Evolutionary conservation across 169 alveolate species (phyloP).

Genomic region (Prorocentrum cordatum): DNA sequence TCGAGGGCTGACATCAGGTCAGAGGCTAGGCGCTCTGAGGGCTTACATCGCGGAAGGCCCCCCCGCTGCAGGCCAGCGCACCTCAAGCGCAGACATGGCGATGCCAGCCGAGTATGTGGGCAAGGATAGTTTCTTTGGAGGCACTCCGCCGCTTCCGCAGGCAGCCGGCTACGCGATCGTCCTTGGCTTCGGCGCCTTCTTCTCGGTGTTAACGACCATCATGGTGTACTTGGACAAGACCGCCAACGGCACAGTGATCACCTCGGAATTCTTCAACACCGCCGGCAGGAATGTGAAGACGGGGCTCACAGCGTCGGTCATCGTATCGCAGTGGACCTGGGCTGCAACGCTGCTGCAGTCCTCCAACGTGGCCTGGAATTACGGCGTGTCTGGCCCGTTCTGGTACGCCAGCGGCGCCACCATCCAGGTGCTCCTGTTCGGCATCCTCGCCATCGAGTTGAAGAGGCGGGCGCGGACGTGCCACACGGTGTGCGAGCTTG

Average conservation of each 20-base stretch:
- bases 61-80: too few relatives aligned
- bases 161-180: constrained; percentile 18
- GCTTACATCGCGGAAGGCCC: too few relatives aligned
- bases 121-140: constrained; percentile 5
- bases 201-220: constrained; percentile 2
- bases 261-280: constrained; percentile 58
- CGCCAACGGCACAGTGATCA: not conserved
- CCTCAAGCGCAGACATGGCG: too few relatives aligned
- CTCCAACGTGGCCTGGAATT: constrained; percentile 38
- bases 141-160: constrained; percentile 12
- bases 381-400: constrained; percentile 47
- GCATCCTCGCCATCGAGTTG: constrained; percentile 37
- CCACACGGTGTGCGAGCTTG: constrained; percentile 47
- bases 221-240: constrained; percentile 25
- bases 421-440: constrained; percentile 34
- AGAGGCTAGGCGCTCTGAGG: too few relatives aligned
- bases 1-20: too few relatives aligned
- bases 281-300: constrained; percentile 51
- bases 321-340: constrained; percentile 69
- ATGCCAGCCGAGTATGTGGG: not conserved
- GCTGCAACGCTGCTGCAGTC: constrained; percentile 43
- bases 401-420: constrained; percentile 69
- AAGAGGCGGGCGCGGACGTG: constrained; percentile 23
- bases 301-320: constrained; percentile 50
- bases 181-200: constrained; percentile 57